Evolutionary conservation across 2,329 filamentous ascomycete genomes (phyloP), one percentile per base, ranked within the genome.

Genomic region (Amauroascus niger): DNA sequence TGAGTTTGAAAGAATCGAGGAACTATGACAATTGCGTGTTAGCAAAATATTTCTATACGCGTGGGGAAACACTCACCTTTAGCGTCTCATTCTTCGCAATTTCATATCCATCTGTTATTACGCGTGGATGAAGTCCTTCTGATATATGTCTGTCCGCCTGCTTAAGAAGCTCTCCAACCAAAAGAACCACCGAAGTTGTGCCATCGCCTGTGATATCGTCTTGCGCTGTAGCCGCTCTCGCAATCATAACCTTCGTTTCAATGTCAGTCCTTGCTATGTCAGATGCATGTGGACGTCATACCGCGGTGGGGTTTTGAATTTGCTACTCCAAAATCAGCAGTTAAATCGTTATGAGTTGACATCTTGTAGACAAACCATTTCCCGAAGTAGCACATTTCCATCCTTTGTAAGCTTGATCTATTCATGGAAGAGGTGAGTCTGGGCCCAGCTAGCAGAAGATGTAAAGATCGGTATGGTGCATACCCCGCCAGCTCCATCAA

Each of bases 331-430:
- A 30, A 16, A 24, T 74, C 67, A 74, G 69, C 59, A 49, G 32
- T 30, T 32, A 37, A 6, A 14, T 24, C 49, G 33, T 9, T 26
- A 22, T 50, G 46, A 49, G 20, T 35, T 26, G 24, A 46, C 35
- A 39, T 47, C 24, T 48, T 56, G 24, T 53, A 59, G 40, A 67
- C 72, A 53, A 63, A 80, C 74, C 81, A 84, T 84, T 68, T 84
- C 81, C 64, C 79, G 79, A 63, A 84, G 66, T 61, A 84, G 77
- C 57, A 97, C 91, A 66, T 95, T 96, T 69, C 93, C 93, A 74
- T 98, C 93, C 74, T 98, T 98, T 64, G 93, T 98, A 69, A 98
- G 81, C 76, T 98, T 98, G 76, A 98, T 98, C 82, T 93, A 50
- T 53, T 43, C 32, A 30, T 32, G 14, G 37, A 32, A 39, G 26